These are phyloP conservation scores for Trichoderma asperellum DNA, from an alignment of 2,329 filamentous ascomycete genomes.

Conservation along the genomic window DNA sequence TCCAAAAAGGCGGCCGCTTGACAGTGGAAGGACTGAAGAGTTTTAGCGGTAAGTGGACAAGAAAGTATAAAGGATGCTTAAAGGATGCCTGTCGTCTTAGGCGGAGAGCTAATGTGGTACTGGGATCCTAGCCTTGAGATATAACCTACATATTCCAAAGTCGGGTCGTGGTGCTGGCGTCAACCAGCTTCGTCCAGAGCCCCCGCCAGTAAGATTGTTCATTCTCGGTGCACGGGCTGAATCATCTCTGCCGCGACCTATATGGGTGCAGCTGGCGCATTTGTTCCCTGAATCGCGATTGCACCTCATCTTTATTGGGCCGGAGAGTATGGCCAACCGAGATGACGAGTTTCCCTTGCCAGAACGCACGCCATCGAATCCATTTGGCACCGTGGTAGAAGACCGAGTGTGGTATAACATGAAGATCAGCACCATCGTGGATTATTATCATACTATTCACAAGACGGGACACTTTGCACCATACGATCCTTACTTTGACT, in stretches of 20 bases:
- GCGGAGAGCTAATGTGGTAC: not conserved
- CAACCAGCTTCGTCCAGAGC: slow-evolving; percentile 78
- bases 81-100: not conserved
- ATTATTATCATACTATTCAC: slow-evolving; percentile 97
- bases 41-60: slow-evolving; percentile 72
- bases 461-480: slow-evolving; percentile 88
- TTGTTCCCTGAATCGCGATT: slow-evolving; percentile 92
- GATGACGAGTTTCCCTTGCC: slow-evolving; percentile 92
- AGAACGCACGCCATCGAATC: slow-evolving; percentile 80
- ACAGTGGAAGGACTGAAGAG: slow-evolving; percentile 91
- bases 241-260: slow-evolving; percentile 89
- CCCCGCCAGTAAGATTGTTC: slow-evolving; percentile 89
- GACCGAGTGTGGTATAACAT: slow-evolving; percentile 84
- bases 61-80: not conserved
- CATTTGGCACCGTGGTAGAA: slow-evolving; percentile 92
- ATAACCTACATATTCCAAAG: slow-evolving; percentile 87
- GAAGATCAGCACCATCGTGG: slow-evolving; percentile 97
- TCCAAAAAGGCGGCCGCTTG: slow-evolving; percentile 74
- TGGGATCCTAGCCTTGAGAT: slow-evolving; percentile 71
- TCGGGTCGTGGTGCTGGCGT: slow-evolving; percentile 74
- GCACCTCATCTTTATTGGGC: slow-evolving; percentile 92
- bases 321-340: slow-evolving; percentile 93
- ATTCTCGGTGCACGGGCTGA: slow-evolving; percentile 95
- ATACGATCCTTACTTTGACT: slow-evolving; percentile 98
- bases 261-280: slow-evolving; percentile 92